phyloP scores from a whole-genome alignment of 2,329 filamentous ascomycete genomes.

The Pseudohalonectria lignicola region DNA sequence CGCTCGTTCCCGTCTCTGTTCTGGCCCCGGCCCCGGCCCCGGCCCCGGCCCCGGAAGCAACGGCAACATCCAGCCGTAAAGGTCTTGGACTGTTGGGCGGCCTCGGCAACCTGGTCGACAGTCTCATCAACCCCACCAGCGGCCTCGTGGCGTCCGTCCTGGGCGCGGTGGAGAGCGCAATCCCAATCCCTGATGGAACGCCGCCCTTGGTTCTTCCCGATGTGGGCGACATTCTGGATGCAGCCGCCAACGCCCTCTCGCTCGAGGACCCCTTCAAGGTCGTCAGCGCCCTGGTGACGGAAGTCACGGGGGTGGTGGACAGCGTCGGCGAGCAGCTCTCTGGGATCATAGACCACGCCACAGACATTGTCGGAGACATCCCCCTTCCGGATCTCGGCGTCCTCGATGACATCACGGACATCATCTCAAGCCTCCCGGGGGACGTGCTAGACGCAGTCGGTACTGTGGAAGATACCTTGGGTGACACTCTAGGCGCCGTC shows the following conservation, averaged over 20 bases:
- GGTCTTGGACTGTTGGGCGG: slow-evolving; percentile 3
- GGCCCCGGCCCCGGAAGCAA: too few relatives aligned
- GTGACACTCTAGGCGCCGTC: not conserved
- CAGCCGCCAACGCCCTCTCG: not conserved
- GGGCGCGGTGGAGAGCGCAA: not conserved
- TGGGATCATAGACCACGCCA: not conserved
- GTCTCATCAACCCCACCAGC: not conserved
- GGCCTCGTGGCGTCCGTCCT: not conserved
- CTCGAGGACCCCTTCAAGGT: not conserved
- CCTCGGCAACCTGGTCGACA: slow-evolving; percentile 1
- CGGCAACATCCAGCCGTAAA: not conserved
- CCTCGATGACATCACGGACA: not conserved
- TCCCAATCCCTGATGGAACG: not conserved
- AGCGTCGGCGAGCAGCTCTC: not conserved
- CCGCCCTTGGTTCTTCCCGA: not conserved
- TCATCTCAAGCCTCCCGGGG: not conserved
- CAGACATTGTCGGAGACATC: not conserved
- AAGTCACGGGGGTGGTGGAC: not conserved
- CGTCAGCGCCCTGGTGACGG: not conserved
- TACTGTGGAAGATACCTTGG: not conserved
- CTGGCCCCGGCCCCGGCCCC: too few relatives aligned
- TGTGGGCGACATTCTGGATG: slow-evolving; percentile 1
- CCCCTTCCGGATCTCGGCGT: slow-evolving; percentile 1
- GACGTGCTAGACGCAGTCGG: not conserved
- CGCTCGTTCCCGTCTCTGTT: not conserved